Evolutionary conservation across 2,329 filamentous ascomycete genomes (phyloP).

Genomic region (Microdochium trichocladiopsis): DNA sequence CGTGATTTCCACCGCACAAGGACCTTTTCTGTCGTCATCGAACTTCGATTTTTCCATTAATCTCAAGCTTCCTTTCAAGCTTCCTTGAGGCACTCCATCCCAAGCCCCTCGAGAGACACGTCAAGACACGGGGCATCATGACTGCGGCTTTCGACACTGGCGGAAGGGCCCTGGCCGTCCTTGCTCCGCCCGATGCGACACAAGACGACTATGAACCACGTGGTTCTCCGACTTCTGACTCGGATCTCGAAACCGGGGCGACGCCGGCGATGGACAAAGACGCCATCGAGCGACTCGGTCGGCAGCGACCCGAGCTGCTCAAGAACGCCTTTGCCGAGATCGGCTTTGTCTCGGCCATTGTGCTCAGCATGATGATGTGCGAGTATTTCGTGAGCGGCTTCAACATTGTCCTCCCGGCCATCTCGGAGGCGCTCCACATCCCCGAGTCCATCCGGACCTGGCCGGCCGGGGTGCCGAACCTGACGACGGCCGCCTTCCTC

Average conservation of each 20-base stretch:
- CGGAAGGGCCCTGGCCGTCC: neutral
- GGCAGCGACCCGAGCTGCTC: constrained; percentile 48
- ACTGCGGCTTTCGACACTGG: neutral
- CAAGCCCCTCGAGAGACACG: no score
- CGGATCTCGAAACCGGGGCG: constrained; percentile 5
- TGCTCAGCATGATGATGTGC: constrained; percentile 52
- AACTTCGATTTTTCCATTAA: no score
- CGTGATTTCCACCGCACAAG: no score
- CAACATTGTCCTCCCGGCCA: constrained; percentile 60
- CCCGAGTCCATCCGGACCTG: constrained; percentile 53
- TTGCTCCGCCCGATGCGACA: neutral
- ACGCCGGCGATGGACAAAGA: constrained; percentile 11
- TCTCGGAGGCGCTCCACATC: constrained; percentile 57
- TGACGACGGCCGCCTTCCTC: constrained; percentile 48
- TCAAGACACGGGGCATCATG: neutral
- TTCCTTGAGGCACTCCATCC: no score
- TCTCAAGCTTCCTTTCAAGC: no score
- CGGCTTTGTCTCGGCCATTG: constrained; percentile 52
- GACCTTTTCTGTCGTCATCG: no score
- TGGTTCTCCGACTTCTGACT: constrained; percentile 4
- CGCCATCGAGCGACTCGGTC: constrained; percentile 48
- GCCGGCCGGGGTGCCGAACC: constrained; percentile 55
- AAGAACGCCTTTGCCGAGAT: constrained; percentile 41
- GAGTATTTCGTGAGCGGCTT: constrained; percentile 78
- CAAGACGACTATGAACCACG: neutral